Evolutionary conservation across 768 basidiomycete species (phyloP).

Genomic region (Pisolithus marmoratus): DNA sequence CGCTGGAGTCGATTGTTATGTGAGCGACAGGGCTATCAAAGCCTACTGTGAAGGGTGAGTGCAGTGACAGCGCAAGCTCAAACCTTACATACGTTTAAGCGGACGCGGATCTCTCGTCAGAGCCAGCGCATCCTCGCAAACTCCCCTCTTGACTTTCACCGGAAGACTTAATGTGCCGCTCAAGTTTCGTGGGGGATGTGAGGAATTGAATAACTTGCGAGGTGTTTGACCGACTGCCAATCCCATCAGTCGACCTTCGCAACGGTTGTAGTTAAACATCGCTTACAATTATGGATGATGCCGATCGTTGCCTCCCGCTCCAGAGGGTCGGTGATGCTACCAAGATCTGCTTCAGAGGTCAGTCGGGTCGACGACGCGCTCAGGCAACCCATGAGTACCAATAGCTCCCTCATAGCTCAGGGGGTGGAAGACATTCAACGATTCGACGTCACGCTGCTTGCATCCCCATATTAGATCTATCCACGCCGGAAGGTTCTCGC

Average conservation of each 20-base stretch:
- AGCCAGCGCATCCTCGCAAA: constrained; percentile 78
- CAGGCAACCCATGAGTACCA: constrained; percentile 34
- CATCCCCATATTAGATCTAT: constrained; percentile 92
- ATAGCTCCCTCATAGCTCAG: constrained; percentile 91
- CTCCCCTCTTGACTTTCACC: constrained; percentile 61
- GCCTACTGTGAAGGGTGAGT: constrained; percentile 29
- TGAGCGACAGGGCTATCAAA: constrained; percentile 34
- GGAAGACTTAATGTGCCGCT: constrained; percentile 73
- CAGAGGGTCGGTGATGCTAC: constrained; percentile 76
- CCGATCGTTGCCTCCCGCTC: constrained; percentile 91
- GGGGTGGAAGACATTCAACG: constrained; percentile 87
- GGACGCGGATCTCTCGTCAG: constrained; percentile 52
- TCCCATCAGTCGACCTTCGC: not conserved
- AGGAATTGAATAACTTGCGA: constrained; percentile 67
- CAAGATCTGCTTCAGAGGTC: constrained; percentile 54
- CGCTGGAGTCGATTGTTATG: constrained; percentile 44
- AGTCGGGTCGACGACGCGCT: not conserved
- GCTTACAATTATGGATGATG: constrained; percentile 86
- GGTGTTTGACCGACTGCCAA: constrained; percentile 84
- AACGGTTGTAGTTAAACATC: constrained; percentile 11
- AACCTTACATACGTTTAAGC: constrained; percentile 43
- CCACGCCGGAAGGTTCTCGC: constrained; percentile 80
- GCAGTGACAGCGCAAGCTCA: not conserved
- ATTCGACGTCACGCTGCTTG: constrained; percentile 73
- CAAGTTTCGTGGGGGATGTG: constrained; percentile 73